Evolutionary conservation across 78 protist genomes (phyloP).

Genomic region (Planoprotostelium fungivorum): DNA sequence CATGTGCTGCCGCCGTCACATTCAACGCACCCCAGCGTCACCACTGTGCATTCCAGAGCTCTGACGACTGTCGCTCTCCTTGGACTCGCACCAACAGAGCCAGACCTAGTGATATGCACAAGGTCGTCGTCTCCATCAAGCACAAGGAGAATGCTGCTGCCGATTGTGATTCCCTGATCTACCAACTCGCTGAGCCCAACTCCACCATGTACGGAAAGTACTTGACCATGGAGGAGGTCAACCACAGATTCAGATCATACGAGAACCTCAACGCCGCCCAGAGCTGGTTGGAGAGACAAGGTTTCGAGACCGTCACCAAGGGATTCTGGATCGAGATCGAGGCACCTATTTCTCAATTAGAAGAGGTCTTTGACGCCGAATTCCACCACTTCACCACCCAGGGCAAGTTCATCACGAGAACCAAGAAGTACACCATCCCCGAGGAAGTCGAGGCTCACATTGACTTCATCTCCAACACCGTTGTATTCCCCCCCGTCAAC

Average conservation of each 20-base stretch:
- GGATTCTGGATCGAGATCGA: neutral
- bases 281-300: neutral
- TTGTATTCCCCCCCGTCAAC: neutral
- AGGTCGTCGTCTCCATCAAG: neutral
- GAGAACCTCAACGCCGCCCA: neutral
- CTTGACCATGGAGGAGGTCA: neutral
- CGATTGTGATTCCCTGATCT: neutral
- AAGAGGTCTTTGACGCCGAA: neutral
- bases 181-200: neutral
- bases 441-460: neutral
- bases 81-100: neutral
- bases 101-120: neutral
- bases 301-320: neutral
- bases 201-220: neutral
- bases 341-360: neutral
- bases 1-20: neutral
- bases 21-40: neutral
- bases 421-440: neutral
- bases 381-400: neutral
- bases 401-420: neutral
- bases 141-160: neutral
- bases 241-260: neutral
- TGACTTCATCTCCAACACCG: neutral
- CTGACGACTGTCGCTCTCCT: neutral
- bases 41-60: neutral